Evolutionary conservation across 2,329 filamentous ascomycete species (phyloP).

Genomic region (Cladophialophora bantiana): DNA sequence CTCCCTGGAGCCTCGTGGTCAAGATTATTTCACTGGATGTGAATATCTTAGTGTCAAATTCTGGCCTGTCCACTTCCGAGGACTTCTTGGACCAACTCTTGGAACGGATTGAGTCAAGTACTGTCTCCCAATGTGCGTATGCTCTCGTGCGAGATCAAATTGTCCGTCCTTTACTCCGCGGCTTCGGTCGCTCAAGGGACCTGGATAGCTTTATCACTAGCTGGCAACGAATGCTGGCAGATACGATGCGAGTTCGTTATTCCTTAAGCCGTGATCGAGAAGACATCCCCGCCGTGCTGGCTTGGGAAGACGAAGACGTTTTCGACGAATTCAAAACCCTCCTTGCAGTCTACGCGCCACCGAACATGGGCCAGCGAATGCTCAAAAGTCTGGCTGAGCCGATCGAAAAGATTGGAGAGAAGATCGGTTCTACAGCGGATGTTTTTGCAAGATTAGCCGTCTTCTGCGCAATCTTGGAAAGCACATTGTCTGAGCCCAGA

Average conservation of each 20-base stretch:
- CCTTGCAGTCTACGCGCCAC: constrained; percentile 23
- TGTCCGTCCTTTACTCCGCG: constrained; percentile 50
- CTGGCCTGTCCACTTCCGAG: constrained; percentile 48
- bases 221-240: constrained; percentile 51
- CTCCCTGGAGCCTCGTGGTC: constrained; percentile 51
- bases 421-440: constrained; percentile 30
- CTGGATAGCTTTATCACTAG: constrained; percentile 49
- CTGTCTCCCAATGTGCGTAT: constrained; percentile 38
- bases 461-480: constrained; percentile 26
- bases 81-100: constrained; percentile 48
- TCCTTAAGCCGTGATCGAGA: constrained; percentile 38
- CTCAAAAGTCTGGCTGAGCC: constrained; percentile 26
- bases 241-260: constrained; percentile 44
- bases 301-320: constrained; percentile 57
- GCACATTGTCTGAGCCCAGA: not conserved
- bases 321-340: constrained; percentile 45
- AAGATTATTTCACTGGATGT: constrained; percentile 51
- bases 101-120: constrained; percentile 39
- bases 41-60: constrained; percentile 54
- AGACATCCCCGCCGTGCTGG: constrained; percentile 41
- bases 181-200: constrained; percentile 51
- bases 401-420: constrained; percentile 26
- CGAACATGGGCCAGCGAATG: constrained; percentile 26
- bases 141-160: constrained; percentile 48
- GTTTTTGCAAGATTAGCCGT: constrained; percentile 35